phyloP scores from a whole-genome alignment of 345 rosid genomes.

The Noccaea caerulescens region DNA sequence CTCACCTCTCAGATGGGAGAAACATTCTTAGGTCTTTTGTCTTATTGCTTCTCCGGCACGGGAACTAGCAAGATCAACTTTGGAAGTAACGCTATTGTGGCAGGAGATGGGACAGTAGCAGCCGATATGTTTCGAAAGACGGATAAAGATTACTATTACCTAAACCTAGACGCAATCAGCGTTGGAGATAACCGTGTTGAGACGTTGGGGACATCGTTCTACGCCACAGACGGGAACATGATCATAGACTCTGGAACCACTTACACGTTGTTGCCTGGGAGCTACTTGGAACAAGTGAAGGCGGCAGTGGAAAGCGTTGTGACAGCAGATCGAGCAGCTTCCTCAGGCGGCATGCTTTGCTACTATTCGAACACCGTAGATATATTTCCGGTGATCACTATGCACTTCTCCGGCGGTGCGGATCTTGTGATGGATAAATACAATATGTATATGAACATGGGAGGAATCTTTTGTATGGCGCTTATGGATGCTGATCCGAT shows the following conservation, averaged over 20 bases:
- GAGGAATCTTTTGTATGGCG: background rate
- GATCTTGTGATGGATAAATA: conserved; percentile 21
- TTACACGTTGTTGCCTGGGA: background rate
- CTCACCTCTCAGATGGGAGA: conserved; percentile 27
- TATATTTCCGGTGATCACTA: conserved; percentile 4
- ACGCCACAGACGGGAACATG: conserved; percentile 19
- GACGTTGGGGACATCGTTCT: conserved; percentile 27
- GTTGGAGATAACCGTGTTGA: conserved; percentile 9
- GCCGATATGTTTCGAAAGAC: conserved; percentile 3
- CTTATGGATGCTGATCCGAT: background rate
- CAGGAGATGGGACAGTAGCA: conserved; percentile 12
- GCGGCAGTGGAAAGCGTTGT: background rate
- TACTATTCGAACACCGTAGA: background rate
- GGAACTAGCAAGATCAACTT: conserved; percentile 34
- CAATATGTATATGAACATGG: background rate
- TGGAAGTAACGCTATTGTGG: conserved; percentile 4
- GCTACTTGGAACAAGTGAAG: conserved; percentile 19
- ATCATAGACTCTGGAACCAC: conserved; percentile 27
- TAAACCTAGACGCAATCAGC: conserved; percentile 31
- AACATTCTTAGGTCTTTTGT: background rate
- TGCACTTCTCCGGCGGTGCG: conserved; percentile 13
- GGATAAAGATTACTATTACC: conserved; percentile 11
- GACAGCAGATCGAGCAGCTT: background rate
- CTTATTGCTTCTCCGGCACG: conserved; percentile 24
- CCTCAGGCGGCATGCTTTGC: background rate